These are phyloP conservation scores for Casaregolazyma suthepensis DNA, from an alignment of 1,139 yeast genomes.

Conservation along the genomic window DNA sequence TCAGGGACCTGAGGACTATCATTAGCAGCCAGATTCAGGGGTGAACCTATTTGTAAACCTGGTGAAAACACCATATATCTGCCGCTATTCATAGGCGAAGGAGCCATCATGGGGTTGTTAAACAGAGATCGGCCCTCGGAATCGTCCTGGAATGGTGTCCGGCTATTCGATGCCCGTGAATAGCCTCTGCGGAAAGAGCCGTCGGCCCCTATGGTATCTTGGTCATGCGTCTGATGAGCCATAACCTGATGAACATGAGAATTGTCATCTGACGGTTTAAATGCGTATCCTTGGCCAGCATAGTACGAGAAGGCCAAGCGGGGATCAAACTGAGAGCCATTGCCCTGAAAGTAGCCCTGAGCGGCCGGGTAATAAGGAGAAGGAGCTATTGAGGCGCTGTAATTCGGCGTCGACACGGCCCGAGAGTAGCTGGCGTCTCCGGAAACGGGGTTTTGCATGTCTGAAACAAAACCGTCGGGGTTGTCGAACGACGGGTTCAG, in stretches of 20 bases:
- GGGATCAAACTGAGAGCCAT: background rate
- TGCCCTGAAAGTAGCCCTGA: background rate
- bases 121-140: background rate
- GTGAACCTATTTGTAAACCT: background rate
- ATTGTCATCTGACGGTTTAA: background rate
- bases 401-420: background rate
- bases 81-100: conserved; percentile 3
- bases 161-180: background rate
- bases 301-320: background rate
- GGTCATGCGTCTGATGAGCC: background rate
- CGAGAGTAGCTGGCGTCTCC: background rate
- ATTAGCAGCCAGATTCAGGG: conserved; percentile 1
- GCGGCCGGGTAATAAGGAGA: background rate
- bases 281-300: background rate
- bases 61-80: conserved; percentile 5
- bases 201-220: background rate
- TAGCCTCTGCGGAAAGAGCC: background rate
- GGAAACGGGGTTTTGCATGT: background rate
- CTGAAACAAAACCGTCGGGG: background rate
- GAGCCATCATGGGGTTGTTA: conserved; percentile 1
- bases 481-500: background rate
- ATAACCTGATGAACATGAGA: background rate
- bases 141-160: background rate
- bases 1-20: background rate
- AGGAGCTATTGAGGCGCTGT: background rate